Evolutionary conservation across 2,329 filamentous ascomycete genomes (phyloP), one percentile per base, ranked within the genome.

Genomic region (Xenoacremonium recifei): DNA sequence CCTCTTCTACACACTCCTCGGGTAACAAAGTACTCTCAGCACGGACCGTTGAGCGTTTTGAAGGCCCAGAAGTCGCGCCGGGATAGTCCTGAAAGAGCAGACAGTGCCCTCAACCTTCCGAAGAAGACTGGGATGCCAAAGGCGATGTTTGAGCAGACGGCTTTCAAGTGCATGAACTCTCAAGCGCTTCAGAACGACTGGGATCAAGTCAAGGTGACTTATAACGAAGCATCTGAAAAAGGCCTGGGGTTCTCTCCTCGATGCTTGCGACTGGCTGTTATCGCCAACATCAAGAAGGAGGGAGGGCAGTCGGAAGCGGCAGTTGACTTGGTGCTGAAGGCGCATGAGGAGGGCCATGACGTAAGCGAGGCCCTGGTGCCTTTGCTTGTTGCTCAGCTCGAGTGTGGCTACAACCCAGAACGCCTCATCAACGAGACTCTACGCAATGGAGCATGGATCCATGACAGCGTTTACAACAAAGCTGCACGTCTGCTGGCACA

Each of bases 181-280:
- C 60, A 65, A 16, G 48, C 74, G 11, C 52, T 56, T 2, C 42
- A 51, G 3, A 56, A 61, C 10, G 57, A 61, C 5, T 65, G 66
- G 50, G 41, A 38, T 4, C 47, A 55, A 11, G 67, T 68, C 0
- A 51, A 68, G 39, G 50, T 49, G 13, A 62, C 70, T 4, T 78
- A 76, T 54, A 42, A 48, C 17, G 50, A 57, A 20, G 55, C 53
- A 20, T 43, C 21, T 5, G 41, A 36, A n/a, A 50, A 51, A 12
- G 52, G 55, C 0, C 49, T 73, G 51, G 57, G 59, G 2, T 63
- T 63, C 44, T 69, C 66, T 20, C 52, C 54, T 3, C 62, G 67
- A 18, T 74, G 70, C 39, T 62, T 79, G 12, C 67, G 70, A n/a
- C 59, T 77, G 5, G 74, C 71, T 7, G 68, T 79, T 7, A 51